Percentiles rank a stretch among this genome's conserved stretches.
Evolutionary conservation across 2,329 filamentous ascomycete species (phyloP).

Genomic region (Xylariaceae sp.): DNA sequence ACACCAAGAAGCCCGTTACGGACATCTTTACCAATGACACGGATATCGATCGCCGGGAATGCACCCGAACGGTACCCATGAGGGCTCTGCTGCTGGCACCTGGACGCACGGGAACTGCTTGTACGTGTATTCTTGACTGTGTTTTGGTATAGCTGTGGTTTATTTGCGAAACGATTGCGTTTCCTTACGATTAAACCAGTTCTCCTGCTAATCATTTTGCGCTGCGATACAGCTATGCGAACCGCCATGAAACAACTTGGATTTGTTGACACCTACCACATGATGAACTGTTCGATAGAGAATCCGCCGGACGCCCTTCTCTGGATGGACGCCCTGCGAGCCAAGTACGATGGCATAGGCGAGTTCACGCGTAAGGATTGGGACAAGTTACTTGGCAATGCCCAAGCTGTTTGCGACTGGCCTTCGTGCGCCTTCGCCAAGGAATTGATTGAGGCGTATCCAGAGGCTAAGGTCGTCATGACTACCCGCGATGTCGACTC

Average conservation of each 20-base stretch:
- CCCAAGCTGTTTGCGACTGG: slow-evolving; percentile 73
- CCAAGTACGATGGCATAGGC: slow-evolving; percentile 63
- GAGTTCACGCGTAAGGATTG: slow-evolving; percentile 71
- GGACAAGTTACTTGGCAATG: slow-evolving; percentile 71
- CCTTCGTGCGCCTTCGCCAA: slow-evolving; percentile 71
- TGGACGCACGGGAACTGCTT: slow-evolving; percentile 74
- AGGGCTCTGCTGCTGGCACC: slow-evolving; percentile 73
- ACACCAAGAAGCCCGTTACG: slow-evolving; percentile 54
- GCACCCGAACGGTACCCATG: slow-evolving; percentile 73
- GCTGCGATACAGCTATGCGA: slow-evolving; percentile 59
- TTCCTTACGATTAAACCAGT: not conserved
- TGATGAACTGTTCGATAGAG: slow-evolving; percentile 74
- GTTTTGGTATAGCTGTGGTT: not conserved
- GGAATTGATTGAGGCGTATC: slow-evolving; percentile 74
- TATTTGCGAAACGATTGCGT: not conserved
- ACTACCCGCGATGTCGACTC: slow-evolving; percentile 71
- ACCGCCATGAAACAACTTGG: slow-evolving; percentile 70
- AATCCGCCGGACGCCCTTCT: slow-evolving; percentile 71
- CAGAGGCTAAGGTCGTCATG: slow-evolving; percentile 74
- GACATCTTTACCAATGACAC: slow-evolving; percentile 71
- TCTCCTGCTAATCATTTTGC: slow-evolving; percentile 8
- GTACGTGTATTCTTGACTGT: slow-evolving; percentile 50
- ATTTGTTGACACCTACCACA: slow-evolving; percentile 74
- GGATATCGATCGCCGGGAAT: slow-evolving; percentile 70
- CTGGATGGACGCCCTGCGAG: slow-evolving; percentile 73